These are phyloP conservation scores for Yamadazyma atlantica DNA, from an alignment of 1,139 yeast species.

Conservation along the genomic window DNA sequence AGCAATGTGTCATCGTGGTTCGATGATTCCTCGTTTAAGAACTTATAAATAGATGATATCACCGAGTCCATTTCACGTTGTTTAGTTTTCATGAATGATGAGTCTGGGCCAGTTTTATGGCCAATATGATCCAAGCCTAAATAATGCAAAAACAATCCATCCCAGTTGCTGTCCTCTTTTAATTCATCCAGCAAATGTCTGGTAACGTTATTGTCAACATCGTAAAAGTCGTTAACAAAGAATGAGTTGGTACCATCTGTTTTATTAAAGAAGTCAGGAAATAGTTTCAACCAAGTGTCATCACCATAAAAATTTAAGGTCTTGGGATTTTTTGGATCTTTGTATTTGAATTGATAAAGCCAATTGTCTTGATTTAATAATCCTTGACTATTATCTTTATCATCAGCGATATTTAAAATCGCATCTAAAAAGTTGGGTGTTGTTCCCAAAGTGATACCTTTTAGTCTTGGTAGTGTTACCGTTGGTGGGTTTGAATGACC, in stretches of 20 bases:
- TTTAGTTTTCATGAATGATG: slow-evolving; percentile 75
- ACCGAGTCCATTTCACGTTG: slow-evolving; percentile 84
- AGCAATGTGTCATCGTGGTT: slow-evolving; percentile 56
- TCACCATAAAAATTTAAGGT: slow-evolving; percentile 86
- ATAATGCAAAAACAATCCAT: slow-evolving; percentile 82
- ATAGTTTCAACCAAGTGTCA: slow-evolving; percentile 94
- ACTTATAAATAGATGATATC: slow-evolving; percentile 51
- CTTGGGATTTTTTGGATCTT: slow-evolving; percentile 26
- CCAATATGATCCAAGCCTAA: slow-evolving; percentile 96
- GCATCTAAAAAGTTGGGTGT: slow-evolving; percentile 84
- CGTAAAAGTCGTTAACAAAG: slow-evolving; percentile 90
- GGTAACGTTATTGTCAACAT: slow-evolving; percentile 91
- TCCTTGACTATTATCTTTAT: slow-evolving; percentile 72
- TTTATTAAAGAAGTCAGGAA: slow-evolving; percentile 62
- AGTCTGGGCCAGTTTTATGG: slow-evolving; percentile 90
- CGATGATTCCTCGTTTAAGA: slow-evolving; percentile 20
- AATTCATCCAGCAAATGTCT: slow-evolving; percentile 71
- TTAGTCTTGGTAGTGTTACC: slow-evolving; percentile 74
- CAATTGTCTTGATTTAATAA: slow-evolving; percentile 81
- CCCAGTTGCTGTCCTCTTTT: slow-evolving; percentile 55
- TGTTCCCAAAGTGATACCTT: slow-evolving; percentile 80
- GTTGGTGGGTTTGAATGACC: slow-evolving; percentile 90
- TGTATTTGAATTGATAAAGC: slow-evolving; percentile 63
- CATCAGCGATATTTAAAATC: slow-evolving; percentile 89
- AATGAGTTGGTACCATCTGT: slow-evolving; percentile 91